Evolutionary conservation across 148 eudicot species (phyloP), one percentile per base, ranked within the genome.

Genomic region (Silene latifolia): DNA sequence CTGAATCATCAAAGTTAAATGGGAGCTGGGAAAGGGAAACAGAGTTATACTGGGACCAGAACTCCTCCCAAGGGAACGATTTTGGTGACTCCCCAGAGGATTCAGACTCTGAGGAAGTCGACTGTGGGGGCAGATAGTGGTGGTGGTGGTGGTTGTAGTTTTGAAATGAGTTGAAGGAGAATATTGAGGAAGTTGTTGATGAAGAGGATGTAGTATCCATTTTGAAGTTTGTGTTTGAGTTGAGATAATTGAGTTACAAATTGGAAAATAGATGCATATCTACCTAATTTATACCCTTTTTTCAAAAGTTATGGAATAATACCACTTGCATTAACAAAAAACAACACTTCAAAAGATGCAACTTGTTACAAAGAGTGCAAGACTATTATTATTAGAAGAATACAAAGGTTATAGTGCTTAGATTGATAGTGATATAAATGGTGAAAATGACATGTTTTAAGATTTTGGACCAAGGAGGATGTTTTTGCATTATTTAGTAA

Each of bases 1-100:
- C 84, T 0, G 91, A 85, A 51, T 86, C 84, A n/a, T 83, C 75
- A 13, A 74, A 35, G 56, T 88, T 68, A 62, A 88, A 80, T 0
- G 91, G 77, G 17, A 77, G 80, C 0, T 77, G 65, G 19, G 76
- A 82, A 2, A 82, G 70, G 11, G 75, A 29, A 54, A 63, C 17
- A 5, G 75, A 76, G 35, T 70, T 69, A 21, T 77, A 81, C 35
- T 11, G 75, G 1, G 57, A 7, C 77, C 74, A 73, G 62, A 53
- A 81, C n/a, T 76, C 77, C 25, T 81, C 71, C 80, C 72, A 54
- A 10, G 66, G 74, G 44, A 72, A 80, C 3, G 80, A 67, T 0
- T 80, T 68, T 10, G 65, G 47, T 39, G 75, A 69, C 27, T 72
- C 77, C 0, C 42, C 72, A 2, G 77, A 81, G 56, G 79, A 80